Evolutionary conservation across 2,329 filamentous ascomycete genomes (phyloP), one percentile per base, ranked within the genome.

Genomic region (Diaporthe aspalathi): DNA sequence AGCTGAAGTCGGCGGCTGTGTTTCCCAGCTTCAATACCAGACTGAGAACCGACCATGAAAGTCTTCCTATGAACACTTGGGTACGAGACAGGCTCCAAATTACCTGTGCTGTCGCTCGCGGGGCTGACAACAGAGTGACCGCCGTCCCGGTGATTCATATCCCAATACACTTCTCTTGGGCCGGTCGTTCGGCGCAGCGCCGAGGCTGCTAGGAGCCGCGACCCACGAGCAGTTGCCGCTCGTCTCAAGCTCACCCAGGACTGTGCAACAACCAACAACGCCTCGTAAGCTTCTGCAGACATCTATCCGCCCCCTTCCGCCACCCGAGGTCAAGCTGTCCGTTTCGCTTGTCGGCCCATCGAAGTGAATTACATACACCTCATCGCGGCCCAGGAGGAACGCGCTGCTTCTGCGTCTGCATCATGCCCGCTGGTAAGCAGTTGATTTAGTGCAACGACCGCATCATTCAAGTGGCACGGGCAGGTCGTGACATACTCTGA

Each of bases 1-100:
- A 52, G 24, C 29, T 35, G 20, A 7, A 38, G 11, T 14, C 3
- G n/a, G n/a, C 16, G 16, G 20, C 20, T 7, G n/a, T 72, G 78
- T 65, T 38, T 24, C 4, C 8, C n/a, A 20, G n/a, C 27, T 32
- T 6, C n/a, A 35, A 50, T 14, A 20, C 27, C n/a, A 32, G 27
- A 27, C 45, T 38, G n/a, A 27, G 16, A 52, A 35, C 1, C 8
- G 20, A n/a, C 32, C 22, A 11, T 22, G 16, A 12, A 20, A 17
- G 29, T 20, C 60, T 24, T 35, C 14, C 14, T 35, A 20, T 9
- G 3, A 32, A 11, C n/a, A 24, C 5, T 4, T 22, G 9, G 32
- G 2, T 16, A 6, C 6, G 35, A 20, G 14, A 29, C 27, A 49
- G 8, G 17, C 0, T 24, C 27, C 20, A 24, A 14, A 22, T 12